phyloP scores from a whole-genome alignment of 768 basidiomycete species.

The Termitomyces titanicus region DNA sequence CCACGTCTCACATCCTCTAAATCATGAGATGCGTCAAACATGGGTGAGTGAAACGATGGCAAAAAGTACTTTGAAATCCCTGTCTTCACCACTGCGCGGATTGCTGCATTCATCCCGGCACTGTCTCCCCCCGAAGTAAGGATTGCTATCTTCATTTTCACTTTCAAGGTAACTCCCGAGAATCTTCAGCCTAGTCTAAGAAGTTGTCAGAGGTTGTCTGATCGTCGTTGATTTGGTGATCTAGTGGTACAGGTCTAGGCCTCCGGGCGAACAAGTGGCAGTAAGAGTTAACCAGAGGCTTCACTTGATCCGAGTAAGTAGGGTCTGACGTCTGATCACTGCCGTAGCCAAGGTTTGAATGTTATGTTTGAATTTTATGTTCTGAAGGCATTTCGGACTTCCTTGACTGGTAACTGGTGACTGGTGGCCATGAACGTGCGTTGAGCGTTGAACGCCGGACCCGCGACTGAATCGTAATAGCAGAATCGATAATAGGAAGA shows the following conservation, averaged over 20 bases:
- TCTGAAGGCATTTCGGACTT: no score
- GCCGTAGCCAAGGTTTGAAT: no score
- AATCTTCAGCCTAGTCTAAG: no score
- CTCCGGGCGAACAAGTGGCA: background rate
- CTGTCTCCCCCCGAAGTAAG: constrained; percentile 97
- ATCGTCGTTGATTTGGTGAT: background rate
- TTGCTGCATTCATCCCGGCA: constrained; percentile 96
- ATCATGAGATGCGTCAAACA: background rate
- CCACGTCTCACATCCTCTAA: constrained; percentile 92
- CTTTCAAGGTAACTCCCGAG: background rate
- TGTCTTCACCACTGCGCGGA: constrained; percentile 89
- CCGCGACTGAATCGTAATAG: no score
- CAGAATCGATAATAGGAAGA: no score
- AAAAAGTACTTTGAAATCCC: constrained; percentile 76
- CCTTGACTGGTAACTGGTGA: no score
- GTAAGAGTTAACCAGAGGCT: background rate
- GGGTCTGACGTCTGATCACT: no score
- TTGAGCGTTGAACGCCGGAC: no score
- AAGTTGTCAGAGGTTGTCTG: no score
- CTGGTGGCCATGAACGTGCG: no score
- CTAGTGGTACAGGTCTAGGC: no score
- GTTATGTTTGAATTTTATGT: no score
- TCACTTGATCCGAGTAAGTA: background rate
- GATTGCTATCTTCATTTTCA: constrained; percentile 82
- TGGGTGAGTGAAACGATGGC: background rate